Percentiles rank a stretch among this genome's conserved stretches.
phyloP scores from a whole-genome alignment of 1,139 yeast genomes.

The Suzukiozyma palmioleophila region DNA sequence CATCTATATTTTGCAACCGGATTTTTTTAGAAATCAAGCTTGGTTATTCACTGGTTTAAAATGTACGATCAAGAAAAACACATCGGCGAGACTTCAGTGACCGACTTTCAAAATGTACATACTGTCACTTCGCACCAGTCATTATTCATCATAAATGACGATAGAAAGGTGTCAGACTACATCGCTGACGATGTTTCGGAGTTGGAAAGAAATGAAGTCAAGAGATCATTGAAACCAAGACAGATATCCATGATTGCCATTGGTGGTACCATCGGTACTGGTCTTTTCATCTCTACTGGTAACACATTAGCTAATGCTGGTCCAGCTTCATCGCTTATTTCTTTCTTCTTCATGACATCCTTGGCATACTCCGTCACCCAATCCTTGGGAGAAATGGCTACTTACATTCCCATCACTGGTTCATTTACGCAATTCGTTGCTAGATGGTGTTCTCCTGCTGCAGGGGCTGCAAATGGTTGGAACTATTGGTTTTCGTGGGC shows the following conservation, averaged over 20 bases:
- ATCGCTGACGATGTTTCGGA: neutral
- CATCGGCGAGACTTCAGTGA: neutral
- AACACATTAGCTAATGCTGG: conserved; percentile 59
- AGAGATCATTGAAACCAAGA: conserved; percentile 48
- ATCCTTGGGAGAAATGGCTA: conserved; percentile 73
- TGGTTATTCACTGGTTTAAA: neutral
- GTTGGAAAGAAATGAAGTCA: conserved; percentile 17
- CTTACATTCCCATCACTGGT: conserved; percentile 64
- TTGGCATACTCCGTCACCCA: conserved; percentile 64
- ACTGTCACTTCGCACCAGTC: neutral
- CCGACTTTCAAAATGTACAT: neutral
- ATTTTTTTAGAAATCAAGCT: no score
- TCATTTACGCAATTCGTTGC: conserved; percentile 54
- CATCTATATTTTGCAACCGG: neutral
- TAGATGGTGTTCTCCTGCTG: conserved; percentile 63
- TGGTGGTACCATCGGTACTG: conserved; percentile 64
- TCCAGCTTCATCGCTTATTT: conserved; percentile 64
- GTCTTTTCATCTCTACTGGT: conserved; percentile 56
- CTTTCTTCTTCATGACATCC: conserved; percentile 63
- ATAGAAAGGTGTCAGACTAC: neutral
- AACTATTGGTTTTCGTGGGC: conserved; percentile 88
- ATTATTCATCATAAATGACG: neutral
- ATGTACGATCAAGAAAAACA: conserved; percentile 1
- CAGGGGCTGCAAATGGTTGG: conserved; percentile 82
- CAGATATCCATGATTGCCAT: conserved; percentile 72